Evolutionary conservation across 2,329 filamentous ascomycete species (phyloP).

Genomic region (Orbilia blumenaviensis): DNA sequence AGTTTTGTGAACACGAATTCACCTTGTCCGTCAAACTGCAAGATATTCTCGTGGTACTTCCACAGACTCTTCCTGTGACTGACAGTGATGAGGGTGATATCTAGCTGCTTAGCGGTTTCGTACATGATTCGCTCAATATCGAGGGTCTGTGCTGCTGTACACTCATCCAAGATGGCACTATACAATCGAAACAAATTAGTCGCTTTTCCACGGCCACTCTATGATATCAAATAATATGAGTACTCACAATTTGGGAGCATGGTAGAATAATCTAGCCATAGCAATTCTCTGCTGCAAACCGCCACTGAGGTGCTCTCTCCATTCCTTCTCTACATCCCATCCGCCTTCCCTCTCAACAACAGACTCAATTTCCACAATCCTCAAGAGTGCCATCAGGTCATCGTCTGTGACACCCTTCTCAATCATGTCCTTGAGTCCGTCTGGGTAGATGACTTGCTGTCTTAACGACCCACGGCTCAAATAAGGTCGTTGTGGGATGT

Average conservation of each 20-base stretch:
- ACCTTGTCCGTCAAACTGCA: conserved; percentile 97
- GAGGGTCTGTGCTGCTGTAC: conserved; percentile 91
- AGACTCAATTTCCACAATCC: conserved; percentile 81
- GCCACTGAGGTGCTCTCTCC: conserved; percentile 91
- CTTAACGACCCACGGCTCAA: conserved; percentile 89
- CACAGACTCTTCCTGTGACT: conserved; percentile 89
- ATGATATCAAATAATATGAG: background rate
- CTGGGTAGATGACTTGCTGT: conserved; percentile 96
- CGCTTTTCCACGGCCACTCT: background rate
- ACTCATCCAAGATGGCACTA: conserved; percentile 90
- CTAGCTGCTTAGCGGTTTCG: conserved; percentile 88
- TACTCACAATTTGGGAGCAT: conserved; percentile 57
- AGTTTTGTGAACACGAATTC: conserved; percentile 87
- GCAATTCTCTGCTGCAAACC: conserved; percentile 95
- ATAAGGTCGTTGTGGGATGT: conserved; percentile 95
- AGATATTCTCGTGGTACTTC: conserved; percentile 93
- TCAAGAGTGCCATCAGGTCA: conserved; percentile 79
- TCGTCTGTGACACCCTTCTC: conserved; percentile 82
- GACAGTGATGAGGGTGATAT: conserved; percentile 96
- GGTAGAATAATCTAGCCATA: conserved; percentile 74
- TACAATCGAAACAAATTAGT: background rate
- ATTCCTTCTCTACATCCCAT: conserved; percentile 95
- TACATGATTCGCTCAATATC: conserved; percentile 98
- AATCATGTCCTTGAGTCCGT: conserved; percentile 86
- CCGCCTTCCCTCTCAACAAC: conserved; percentile 81